Percentiles rank a stretch among this genome's conserved stretches.
phyloP scores from a whole-genome alignment of 257 asterid genomes.

The Dorcoceras hygrometricum region DNA sequence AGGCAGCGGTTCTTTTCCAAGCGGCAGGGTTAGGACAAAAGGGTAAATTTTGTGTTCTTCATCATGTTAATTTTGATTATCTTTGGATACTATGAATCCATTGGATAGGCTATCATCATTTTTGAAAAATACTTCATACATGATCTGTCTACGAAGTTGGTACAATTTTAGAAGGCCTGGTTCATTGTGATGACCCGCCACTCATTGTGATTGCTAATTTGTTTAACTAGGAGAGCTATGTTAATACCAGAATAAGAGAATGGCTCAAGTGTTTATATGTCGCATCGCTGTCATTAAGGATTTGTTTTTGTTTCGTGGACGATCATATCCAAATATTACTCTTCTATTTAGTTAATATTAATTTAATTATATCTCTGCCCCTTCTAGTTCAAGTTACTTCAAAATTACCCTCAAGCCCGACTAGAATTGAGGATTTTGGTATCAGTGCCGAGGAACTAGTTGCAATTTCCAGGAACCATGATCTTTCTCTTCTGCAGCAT shows the following conservation, averaged over 20 bases:
- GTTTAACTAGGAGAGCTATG: constrained; percentile 1
- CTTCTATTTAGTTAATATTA: constrained; percentile 3
- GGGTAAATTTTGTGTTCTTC: constrained; percentile 40
- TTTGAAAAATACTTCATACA: background rate
- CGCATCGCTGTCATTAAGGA: background rate
- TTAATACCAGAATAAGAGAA: background rate
- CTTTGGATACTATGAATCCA: background rate
- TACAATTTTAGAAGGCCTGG: constrained; percentile 6
- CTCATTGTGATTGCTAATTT: background rate
- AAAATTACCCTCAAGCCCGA: constrained; percentile 34
- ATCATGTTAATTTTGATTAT: background rate
- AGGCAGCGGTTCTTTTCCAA: constrained; percentile 95
- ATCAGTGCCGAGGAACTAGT: constrained; percentile 67
- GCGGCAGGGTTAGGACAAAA: constrained; percentile 50
- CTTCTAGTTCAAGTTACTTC: constrained; percentile 46
- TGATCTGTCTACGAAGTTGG: constrained; percentile 1
- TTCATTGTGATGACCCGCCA: background rate
- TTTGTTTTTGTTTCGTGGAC: background rate
- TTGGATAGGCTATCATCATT: background rate
- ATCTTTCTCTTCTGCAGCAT: constrained; percentile 53
- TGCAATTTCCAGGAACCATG: constrained; percentile 62
- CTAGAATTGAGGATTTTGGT: constrained; percentile 59
- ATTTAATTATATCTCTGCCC: constrained; percentile 16
- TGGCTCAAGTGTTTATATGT: background rate
- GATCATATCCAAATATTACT: background rate